A percentile compares a stretch with the other conserved stretches of the same genome.
These are phyloP conservation scores for Hypoxylon sp. DNA, from an alignment of 2,329 filamentous ascomycete species.

Conservation along the genomic window DNA sequence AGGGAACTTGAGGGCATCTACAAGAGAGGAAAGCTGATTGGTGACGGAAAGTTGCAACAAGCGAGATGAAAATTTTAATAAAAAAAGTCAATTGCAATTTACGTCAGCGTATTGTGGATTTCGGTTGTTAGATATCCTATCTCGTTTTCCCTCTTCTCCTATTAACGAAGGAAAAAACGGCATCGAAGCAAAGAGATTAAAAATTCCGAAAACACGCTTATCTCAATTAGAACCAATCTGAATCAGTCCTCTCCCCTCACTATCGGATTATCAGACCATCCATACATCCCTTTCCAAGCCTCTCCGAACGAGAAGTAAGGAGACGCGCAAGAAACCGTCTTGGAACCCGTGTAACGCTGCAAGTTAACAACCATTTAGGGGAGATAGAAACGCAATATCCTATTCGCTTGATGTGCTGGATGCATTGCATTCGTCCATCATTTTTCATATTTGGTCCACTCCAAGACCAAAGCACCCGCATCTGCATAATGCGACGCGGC, in stretches of 20 bases:
- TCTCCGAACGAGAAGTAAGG: conserved; percentile 15
- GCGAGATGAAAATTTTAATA: conserved; percentile 10
- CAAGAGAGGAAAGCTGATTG: not conserved
- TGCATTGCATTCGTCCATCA: conserved; percentile 36
- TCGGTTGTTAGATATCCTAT: conserved; percentile 5
- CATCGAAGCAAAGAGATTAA: conserved; percentile 3
- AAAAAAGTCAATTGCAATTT: conserved; percentile 25
- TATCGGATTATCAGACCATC: conserved; percentile 5
- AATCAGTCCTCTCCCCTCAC: not conserved
- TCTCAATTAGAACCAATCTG: conserved; percentile 14
- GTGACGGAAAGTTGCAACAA: conserved; percentile 1
- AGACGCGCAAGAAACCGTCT: conserved; percentile 25
- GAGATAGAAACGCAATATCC: conserved; percentile 30
- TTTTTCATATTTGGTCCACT: conserved; percentile 24
- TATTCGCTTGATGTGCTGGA: conserved; percentile 42
- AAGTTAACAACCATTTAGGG: conserved; percentile 24
- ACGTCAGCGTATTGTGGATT: conserved; percentile 12
- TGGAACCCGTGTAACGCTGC: conserved; percentile 26
- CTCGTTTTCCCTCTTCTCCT: conserved; percentile 4
- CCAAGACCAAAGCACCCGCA: conserved; percentile 35
- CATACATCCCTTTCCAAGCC: not conserved
- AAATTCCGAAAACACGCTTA: conserved; percentile 14
- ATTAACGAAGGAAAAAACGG: not conserved
- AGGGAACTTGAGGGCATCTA: not conserved
- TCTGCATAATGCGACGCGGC: conserved; percentile 26